These are phyloP conservation scores for Komagataella mondaviorum DNA, from an alignment of 805 yeast genomes.

Conservation along the genomic window DNA sequence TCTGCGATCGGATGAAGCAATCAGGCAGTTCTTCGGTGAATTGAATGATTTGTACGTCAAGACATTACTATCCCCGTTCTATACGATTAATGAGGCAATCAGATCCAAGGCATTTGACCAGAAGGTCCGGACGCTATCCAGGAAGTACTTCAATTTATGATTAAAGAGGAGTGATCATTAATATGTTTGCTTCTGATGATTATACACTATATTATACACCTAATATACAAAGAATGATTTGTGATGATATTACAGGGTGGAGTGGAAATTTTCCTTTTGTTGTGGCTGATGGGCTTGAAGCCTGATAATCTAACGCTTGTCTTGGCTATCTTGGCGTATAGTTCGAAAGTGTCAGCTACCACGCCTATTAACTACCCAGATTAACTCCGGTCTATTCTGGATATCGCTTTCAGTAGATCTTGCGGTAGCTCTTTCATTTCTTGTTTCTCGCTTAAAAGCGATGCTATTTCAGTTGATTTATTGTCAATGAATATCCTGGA, in stretches of 20 bases:
- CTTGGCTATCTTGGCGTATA: too few relatives aligned
- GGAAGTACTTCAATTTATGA: conserved; percentile 45
- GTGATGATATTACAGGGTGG: neutral
- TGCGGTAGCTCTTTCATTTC: neutral
- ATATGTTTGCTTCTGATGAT: conserved; percentile 3
- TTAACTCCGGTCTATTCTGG: neutral
- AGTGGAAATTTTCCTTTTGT: neutral
- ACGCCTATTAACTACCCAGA: neutral
- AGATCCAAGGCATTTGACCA: conserved; percentile 63
- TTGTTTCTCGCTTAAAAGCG: neutral
- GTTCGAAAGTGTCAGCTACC: neutral
- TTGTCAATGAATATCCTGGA: neutral
- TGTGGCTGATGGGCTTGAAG: neutral
- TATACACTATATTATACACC: neutral
- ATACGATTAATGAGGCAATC: conserved; percentile 62
- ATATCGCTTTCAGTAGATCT: conserved; percentile 1
- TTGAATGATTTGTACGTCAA: conserved; percentile 82
- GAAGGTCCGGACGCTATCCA: conserved; percentile 57
- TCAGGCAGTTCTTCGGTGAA: conserved; percentile 74
- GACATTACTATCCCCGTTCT: conserved; percentile 77
- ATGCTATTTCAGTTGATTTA: neutral
- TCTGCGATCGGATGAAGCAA: conserved; percentile 50
- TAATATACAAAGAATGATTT: neutral
- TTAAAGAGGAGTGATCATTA: conserved; percentile 2
- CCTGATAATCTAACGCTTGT: too few relatives aligned